Conservation (phyloP, 176 grass and related monocot species). For the Elymus sibiricus region DNA sequence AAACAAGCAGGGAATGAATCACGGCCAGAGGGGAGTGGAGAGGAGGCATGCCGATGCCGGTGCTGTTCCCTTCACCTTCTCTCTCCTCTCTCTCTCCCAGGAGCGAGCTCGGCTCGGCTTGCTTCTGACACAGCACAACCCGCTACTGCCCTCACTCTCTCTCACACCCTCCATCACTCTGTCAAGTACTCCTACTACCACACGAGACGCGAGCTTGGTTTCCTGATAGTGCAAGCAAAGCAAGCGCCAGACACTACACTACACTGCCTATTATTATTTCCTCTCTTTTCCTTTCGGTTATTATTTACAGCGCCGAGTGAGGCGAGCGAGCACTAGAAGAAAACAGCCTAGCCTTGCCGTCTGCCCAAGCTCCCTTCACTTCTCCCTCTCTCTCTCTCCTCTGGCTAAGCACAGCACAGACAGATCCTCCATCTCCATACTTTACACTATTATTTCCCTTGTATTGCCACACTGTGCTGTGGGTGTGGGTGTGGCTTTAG, state of each 20-base stretch:
- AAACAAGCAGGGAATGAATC: not conserved
- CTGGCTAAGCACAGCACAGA: not conserved
- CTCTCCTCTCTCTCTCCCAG: slow-evolving; percentile 7
- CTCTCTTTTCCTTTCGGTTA: slow-evolving; percentile 1
- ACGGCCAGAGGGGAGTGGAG: not conserved
- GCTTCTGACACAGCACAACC: not conserved
- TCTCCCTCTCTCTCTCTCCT: not conserved
- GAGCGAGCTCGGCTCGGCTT: not conserved
- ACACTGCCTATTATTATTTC: slow-evolving; percentile 20
- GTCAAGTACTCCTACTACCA: slow-evolving; percentile 15
- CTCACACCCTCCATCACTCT: slow-evolving; percentile 24
- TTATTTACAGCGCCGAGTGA: slow-evolving; percentile 14
- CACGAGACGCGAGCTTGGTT: slow-evolving; percentile 41
- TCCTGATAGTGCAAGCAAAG: slow-evolving; percentile 94
- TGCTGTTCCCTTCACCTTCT: slow-evolving; percentile 3
- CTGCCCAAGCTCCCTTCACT: not conserved
- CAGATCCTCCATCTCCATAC: not conserved
- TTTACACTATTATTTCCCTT: not conserved
- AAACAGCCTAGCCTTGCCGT: slow-evolving; percentile 3
- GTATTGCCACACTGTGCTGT: not conserved
- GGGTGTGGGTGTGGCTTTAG: not conserved
- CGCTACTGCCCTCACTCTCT: not conserved
- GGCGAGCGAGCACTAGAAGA: slow-evolving; percentile 27
- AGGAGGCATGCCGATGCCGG: not conserved
- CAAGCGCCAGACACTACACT: slow-evolving; percentile 38